Evolutionary conservation across 305 asterid genomes (phyloP), one percentile per base, ranked within the genome.

Genomic region (Withania somnifera): DNA sequence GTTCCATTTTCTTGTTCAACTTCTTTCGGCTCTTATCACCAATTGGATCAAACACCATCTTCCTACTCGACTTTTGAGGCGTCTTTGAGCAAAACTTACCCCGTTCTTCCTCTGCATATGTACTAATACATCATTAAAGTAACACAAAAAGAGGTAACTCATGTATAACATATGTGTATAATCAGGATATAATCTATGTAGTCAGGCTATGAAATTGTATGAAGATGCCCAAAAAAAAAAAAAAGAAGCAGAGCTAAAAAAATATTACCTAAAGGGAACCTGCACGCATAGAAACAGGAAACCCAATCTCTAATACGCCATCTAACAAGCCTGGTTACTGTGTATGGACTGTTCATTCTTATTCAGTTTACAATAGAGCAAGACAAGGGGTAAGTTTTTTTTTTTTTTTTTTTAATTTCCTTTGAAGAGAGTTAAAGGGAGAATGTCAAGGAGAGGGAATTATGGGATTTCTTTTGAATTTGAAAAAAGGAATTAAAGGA

Each of bases 291-390:
- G 85, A 94, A 91, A 82, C 95, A 92, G 0, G 97, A 89, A 0
- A 88, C 90, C 13, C 90, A 86, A 76, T 91, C 93, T 83, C 87
- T 90, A 6, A 90, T 88, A 78, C 93, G 71, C 76, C 97, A 93
- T 57, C 93, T 89, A 38, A 86, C 87, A 34, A 88, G 87, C 84
- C 87, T 90, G 7, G 86, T 83, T 34, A 85, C 81, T 26, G 92
- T 84, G 84, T 84, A 88, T 11, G 87, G 79, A 42, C 90, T 86
- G 89, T 87, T 92, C 80, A 75, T 75, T 45, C 91, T 92, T 60
- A 80, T 50, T 1, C 83, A 77, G 47, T 51, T 40, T 66, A 42
- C 73, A 71, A n/a, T n/a, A 30, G 45, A 66, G 58, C n/a, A 36
- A 30, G 15, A 11, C 5, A 3, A 80, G n/a, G n/a, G 78, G n/a